A percentile compares a stretch with the other conserved stretches of the same genome.
Conservation (phyloP, 345 rosid species). For the Leavenworthia alabamica region DNA sequence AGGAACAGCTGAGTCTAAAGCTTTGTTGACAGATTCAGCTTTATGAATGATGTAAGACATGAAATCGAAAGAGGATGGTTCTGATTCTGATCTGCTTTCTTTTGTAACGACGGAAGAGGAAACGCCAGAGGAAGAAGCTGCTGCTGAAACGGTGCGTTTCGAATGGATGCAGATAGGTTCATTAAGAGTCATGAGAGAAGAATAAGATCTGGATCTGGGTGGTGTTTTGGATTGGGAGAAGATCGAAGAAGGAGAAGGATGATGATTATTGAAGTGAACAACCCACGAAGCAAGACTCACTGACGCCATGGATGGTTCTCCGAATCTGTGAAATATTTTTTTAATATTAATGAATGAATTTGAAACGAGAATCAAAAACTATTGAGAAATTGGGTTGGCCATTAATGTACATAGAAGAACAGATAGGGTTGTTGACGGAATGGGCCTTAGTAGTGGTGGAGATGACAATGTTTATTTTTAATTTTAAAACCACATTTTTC, state of each 20-base stretch:
- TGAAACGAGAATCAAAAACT: no score
- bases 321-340: no score
- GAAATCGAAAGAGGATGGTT: slow-evolving; percentile 48
- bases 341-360: no score
- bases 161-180: not conserved
- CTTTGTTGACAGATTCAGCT: slow-evolving; percentile 57
- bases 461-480: no score
- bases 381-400: no score
- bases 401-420: no score
- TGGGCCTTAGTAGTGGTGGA: no score
- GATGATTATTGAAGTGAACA: no score
- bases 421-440: no score
- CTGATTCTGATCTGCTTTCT: slow-evolving; percentile 23
- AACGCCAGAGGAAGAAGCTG: slow-evolving; percentile 25
- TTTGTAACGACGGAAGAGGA: slow-evolving; percentile 51
- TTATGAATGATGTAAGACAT: slow-evolving; percentile 60
- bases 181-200: slow-evolving; percentile 14
- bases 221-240: slow-evolving; percentile 1
- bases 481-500: no score
- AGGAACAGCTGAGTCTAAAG: slow-evolving; percentile 56
- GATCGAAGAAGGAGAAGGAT: slow-evolving; percentile 14
- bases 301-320: no score
- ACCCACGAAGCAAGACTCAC: no score
- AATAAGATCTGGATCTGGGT: slow-evolving; percentile 35
- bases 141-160: slow-evolving; percentile 24